phyloP scores from a whole-genome alignment of 2,329 filamentous ascomycete genomes.

The Ustilaginoidea virens region DNA sequence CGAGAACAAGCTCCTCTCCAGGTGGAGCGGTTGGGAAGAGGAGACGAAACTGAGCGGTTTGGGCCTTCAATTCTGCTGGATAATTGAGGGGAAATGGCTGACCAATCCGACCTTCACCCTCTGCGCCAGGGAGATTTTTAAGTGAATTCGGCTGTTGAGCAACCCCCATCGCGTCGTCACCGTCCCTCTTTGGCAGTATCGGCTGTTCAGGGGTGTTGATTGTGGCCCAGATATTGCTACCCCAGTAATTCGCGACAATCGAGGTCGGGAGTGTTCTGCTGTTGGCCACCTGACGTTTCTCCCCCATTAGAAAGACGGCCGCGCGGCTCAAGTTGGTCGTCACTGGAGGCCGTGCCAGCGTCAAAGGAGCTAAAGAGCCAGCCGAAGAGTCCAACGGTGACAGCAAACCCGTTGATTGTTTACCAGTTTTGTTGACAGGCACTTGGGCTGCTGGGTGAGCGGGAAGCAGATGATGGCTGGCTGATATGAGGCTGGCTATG shows the following conservation, averaged over 20 bases:
- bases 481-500: slow-evolving; percentile 73
- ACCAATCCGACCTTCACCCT: slow-evolving; percentile 13
- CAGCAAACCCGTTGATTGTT: slow-evolving; percentile 15
- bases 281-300: slow-evolving; percentile 52
- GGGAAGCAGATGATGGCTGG: slow-evolving; percentile 66
- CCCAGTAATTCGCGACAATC: slow-evolving; percentile 88
- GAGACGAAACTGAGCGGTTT: slow-evolving; percentile 86
- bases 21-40: slow-evolving; percentile 69
- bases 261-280: slow-evolving; percentile 66
- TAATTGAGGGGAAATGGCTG: slow-evolving; percentile 61
- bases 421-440: slow-evolving; percentile 14
- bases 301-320: slow-evolving; percentile 67
- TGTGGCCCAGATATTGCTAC: slow-evolving; percentile 59
- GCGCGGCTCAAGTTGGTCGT: slow-evolving; percentile 75
- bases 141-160: slow-evolving; percentile 18
- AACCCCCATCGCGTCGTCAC: slow-evolving; percentile 26
- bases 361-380: slow-evolving; percentile 63
- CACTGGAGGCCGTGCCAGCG: slow-evolving; percentile 68
- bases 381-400: slow-evolving; percentile 29
- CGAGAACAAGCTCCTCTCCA: slow-evolving; percentile 72
- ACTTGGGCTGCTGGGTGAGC: slow-evolving; percentile 27
- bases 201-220: slow-evolving; percentile 14
- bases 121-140: slow-evolving; percentile 12
- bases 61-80: slow-evolving; percentile 64
- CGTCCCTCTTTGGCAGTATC: slow-evolving; percentile 16